These are phyloP conservation scores for Hypholoma fasciculare DNA, from an alignment of 768 basidiomycete species.

Conservation along the genomic window DNA sequence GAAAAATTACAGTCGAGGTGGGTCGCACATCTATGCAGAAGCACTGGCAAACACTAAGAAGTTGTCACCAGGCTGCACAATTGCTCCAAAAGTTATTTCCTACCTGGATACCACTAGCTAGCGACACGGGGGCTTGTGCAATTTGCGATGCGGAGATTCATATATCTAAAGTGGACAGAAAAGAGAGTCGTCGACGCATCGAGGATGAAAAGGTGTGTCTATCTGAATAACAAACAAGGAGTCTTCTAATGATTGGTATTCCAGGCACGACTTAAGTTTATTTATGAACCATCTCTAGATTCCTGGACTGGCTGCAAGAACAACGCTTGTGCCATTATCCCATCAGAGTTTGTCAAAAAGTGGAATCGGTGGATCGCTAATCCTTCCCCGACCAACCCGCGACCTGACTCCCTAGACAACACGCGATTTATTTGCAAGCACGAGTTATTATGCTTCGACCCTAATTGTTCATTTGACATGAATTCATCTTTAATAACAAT, in stretches of 20 bases:
- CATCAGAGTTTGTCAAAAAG: slow-evolving; percentile 57
- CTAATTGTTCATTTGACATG: slow-evolving; percentile 57
- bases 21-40: slow-evolving; percentile 8
- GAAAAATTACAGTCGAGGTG: slow-evolving; percentile 64
- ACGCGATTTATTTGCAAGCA: slow-evolving; percentile 68
- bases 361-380: slow-evolving; percentile 74
- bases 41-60: neutral
- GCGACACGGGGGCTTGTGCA: slow-evolving; percentile 53
- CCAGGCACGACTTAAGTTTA: slow-evolving; percentile 63
- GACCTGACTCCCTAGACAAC: slow-evolving; percentile 68
- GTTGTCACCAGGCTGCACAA: slow-evolving; percentile 46
- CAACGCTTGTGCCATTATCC: slow-evolving; percentile 57
- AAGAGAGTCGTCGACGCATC: slow-evolving; percentile 60
- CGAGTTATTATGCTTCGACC: slow-evolving; percentile 61
- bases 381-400: slow-evolving; percentile 45
- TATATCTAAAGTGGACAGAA: slow-evolving; percentile 60
- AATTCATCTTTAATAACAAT: slow-evolving; percentile 59
- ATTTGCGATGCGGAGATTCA: slow-evolving; percentile 61
- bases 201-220: slow-evolving; percentile 75
- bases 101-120: slow-evolving; percentile 57
- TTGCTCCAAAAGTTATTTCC: slow-evolving; percentile 63
- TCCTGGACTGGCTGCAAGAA: slow-evolving; percentile 34
- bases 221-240: neutral
- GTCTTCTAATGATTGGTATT: neutral
- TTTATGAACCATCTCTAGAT: slow-evolving; percentile 45